Evolutionary conservation across 768 basidiomycete species (phyloP), one percentile per base, ranked within the genome.

Genomic region (Psilocybe tampanensis): DNA sequence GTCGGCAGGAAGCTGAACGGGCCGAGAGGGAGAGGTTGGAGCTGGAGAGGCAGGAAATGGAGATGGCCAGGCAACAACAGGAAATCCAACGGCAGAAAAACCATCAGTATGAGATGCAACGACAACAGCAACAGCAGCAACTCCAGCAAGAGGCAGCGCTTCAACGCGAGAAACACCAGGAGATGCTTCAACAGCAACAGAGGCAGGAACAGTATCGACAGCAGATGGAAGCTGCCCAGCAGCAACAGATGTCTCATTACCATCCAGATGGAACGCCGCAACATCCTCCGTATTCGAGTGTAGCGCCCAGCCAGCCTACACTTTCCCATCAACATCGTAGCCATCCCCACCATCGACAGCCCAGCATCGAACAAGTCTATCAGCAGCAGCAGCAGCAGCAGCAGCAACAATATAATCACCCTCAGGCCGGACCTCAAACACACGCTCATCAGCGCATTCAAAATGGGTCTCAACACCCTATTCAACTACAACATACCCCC

Each of bases 1-100:
- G 66, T 26, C 47, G 55, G 18, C 57, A 60, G 47, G 58, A 68
- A 34, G 47, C 51, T 32, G 59, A 61, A 19, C 54, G 54, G 24
- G 54, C 53, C 23, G 54, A 61, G 43, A 9, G 55, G 26, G 63
- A 64, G 44, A 66, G 63, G 47, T 60, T 56, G n/a, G 64, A 66
- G 41, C 41, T 55, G 33, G 56, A 47, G 42, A 53, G 63, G 50
- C 51, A 64, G 53, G 23, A 56, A 23, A 47, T 53, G 52, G 56
- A 68, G 47, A n/a, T 64, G 33, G 66, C 66, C 47, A 64, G 64
- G 44, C 58, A 67, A 55, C 63, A 61, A 42, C 62, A 65, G 26
- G 49, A 55, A n/a, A 42, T 52, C 23, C 53, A 61, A 44, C 48
- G 53, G 17, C 60, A 57, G 36, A 47, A 60, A 15, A 60, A 55